phyloP scores from a whole-genome alignment of 148 eudicot genomes.

The Polygonum maritimum region DNA sequence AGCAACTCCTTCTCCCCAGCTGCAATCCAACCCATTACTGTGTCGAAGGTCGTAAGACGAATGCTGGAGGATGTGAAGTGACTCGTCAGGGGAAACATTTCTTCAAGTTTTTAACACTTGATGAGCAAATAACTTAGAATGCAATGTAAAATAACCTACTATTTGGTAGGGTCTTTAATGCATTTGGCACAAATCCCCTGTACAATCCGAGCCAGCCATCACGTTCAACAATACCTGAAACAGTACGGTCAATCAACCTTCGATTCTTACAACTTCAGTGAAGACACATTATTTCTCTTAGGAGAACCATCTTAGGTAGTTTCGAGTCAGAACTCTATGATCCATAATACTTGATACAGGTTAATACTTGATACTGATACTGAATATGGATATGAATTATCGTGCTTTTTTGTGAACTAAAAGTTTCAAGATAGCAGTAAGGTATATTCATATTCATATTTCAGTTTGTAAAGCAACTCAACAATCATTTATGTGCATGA shows the following conservation, averaged over 20 bases:
- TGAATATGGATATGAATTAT: not conserved
- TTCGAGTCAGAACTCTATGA: not conserved
- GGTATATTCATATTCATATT: not conserved
- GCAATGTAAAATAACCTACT: too few relatives aligned
- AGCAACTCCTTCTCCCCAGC: constrained; percentile 65
- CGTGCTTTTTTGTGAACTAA: not conserved
- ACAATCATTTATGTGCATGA: not conserved
- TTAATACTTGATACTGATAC: too few relatives aligned
- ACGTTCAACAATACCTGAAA: too few relatives aligned
- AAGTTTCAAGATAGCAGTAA: not conserved
- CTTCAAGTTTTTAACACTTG: too few relatives aligned
- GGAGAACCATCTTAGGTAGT: not conserved
- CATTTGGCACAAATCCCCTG: too few relatives aligned
- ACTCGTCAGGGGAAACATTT: not conserved
- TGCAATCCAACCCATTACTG: constrained; percentile 59
- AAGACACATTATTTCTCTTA: not conserved
- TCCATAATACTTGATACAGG: not conserved
- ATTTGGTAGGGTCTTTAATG: too few relatives aligned
- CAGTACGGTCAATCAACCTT: too few relatives aligned
- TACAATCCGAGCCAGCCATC: too few relatives aligned
- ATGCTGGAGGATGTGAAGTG: constrained; percentile 51
- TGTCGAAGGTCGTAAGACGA: constrained; percentile 80
- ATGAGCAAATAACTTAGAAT: too few relatives aligned
- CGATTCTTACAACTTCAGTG: too few relatives aligned
- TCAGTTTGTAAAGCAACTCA: not conserved